Base-by-base conservation (phyloP, 202 grass and related monocot species). In the Digitaria exilis region DNA sequence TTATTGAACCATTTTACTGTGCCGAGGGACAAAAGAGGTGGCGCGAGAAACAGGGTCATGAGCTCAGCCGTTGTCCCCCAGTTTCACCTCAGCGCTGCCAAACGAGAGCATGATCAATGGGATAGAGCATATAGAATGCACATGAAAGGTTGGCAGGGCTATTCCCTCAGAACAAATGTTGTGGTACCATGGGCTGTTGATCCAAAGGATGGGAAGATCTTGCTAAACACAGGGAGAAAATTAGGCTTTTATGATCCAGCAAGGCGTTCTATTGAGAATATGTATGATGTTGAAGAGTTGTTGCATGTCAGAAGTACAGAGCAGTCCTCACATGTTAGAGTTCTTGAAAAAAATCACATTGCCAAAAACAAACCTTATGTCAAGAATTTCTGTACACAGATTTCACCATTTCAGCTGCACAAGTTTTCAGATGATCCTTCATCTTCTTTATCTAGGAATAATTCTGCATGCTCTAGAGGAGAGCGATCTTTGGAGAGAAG, bases 1-100 rank as follows among this genome's bases (percentile, higher is more conserved):
- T 95, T 95, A 78, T 50, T 93, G 49, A 98, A 95, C 80, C 93
- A 98, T 70, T 73, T 98, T 62, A 73, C 80, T 1, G 62, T 92
- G 52, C 84, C 80, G 5, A 89, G 86, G 87, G 90, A 88, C 77
- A 91, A 87, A 69, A 91, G 84, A 83, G 77, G 77, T 9, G 62
- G 80, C 25, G 26, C 57, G 32, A 87, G 87, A 37, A 87, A 77
- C 87, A 89, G 85, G 81, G 81, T 60, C 37, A 67, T 76, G 87
- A 89, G 69, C 78, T 87, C 89, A 1, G 60, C 86, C 65, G 89
- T 88, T 2, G 68, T 78, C 25, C 92, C 92, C 15, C 58, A 91
- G 19, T 91, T 94, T 87, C 92, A 94, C 76, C 66, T 82, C 16
- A 94, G 89, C 5, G 83, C 68, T 98, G 41, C 84, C 86, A 81